phyloP scores from a whole-genome alignment of 2,329 filamentous ascomycete species.

The Diaporthe vaccinii region DNA sequence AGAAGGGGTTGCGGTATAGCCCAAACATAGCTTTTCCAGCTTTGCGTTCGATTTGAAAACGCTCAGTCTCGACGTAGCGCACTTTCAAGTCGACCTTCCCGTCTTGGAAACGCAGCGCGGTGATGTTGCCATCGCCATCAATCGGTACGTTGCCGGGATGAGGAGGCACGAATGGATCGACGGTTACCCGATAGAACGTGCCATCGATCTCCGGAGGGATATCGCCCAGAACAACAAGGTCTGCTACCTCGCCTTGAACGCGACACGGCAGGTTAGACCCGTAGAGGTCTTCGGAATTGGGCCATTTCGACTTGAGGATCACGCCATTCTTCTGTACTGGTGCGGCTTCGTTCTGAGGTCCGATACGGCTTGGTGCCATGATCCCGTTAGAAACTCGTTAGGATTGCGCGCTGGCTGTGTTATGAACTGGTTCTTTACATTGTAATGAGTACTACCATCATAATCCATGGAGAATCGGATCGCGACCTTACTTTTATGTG shows the following conservation, averaged over 20 bases:
- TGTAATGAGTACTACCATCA: too few relatives aligned
- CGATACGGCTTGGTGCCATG: constrained; percentile 29
- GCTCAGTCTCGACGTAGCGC: constrained; percentile 54
- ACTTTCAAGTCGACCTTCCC: constrained; percentile 50
- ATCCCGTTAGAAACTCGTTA: not conserved
- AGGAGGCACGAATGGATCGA: constrained; percentile 55
- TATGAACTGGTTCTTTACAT: too few relatives aligned
- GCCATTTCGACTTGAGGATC: constrained; percentile 30
- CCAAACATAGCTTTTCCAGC: constrained; percentile 50
- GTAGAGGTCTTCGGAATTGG: constrained; percentile 20
- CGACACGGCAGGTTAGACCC: constrained; percentile 43
- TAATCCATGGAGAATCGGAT: not conserved
- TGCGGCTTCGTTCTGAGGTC: not conserved
- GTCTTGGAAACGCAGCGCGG: constrained; percentile 50
- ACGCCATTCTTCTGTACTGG: not conserved
- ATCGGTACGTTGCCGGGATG: constrained; percentile 52
- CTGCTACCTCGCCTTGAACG: constrained; percentile 43
- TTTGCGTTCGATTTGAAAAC: constrained; percentile 49
- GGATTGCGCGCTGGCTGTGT: not conserved
- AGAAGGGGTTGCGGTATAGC: constrained; percentile 52
- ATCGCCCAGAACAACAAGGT: constrained; percentile 46
- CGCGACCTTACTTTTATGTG: not conserved
- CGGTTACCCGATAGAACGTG: constrained; percentile 56
- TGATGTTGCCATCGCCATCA: constrained; percentile 56
- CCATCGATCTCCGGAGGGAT: constrained; percentile 50